Percentiles rank a stretch among this genome's conserved stretches.
These are phyloP conservation scores for Schizosaccharomyces octosporus DNA, from an alignment of 805 yeast genomes.

Conservation along the genomic window DNA sequence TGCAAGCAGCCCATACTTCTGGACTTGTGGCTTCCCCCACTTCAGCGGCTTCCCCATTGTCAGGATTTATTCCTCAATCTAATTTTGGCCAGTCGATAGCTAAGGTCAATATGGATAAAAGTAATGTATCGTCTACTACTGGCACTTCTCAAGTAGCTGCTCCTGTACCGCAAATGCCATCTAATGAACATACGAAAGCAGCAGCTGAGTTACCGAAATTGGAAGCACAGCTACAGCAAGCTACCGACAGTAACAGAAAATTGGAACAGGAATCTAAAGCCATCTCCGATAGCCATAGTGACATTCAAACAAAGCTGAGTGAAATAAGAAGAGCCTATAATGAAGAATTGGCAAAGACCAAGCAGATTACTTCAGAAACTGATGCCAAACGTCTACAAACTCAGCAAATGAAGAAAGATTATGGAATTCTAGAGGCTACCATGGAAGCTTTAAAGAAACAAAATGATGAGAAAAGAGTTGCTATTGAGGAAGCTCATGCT, in stretches of 20 bases:
- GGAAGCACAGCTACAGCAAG: slow-evolving; percentile 16
- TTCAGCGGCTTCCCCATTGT: neutral
- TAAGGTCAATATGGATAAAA: neutral
- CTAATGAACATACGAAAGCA: slow-evolving; percentile 57
- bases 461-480: slow-evolving; percentile 32
- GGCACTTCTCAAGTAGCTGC: neutral
- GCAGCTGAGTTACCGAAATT: slow-evolving; percentile 54
- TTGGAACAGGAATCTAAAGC: neutral
- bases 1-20: neutral
- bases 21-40: neutral
- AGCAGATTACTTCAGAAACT: slow-evolving; percentile 41
- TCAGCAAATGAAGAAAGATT: slow-evolving; percentile 43
- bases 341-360: slow-evolving; percentile 50
- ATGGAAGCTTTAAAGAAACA: slow-evolving; percentile 44
- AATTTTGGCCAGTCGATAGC: slow-evolving; percentile 54
- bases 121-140: neutral
- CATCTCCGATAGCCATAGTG: slow-evolving; percentile 25
- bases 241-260: neutral
- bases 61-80: slow-evolving; percentile 48
- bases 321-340: slow-evolving; percentile 49
- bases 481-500: slow-evolving; percentile 42
- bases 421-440: slow-evolving; percentile 56
- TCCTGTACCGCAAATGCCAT: slow-evolving; percentile 28
- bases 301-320: slow-evolving; percentile 46
- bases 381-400: slow-evolving; percentile 38